Conservation (phyloP, 305 asterid species). For the Fraxinus dipetala region DNA sequence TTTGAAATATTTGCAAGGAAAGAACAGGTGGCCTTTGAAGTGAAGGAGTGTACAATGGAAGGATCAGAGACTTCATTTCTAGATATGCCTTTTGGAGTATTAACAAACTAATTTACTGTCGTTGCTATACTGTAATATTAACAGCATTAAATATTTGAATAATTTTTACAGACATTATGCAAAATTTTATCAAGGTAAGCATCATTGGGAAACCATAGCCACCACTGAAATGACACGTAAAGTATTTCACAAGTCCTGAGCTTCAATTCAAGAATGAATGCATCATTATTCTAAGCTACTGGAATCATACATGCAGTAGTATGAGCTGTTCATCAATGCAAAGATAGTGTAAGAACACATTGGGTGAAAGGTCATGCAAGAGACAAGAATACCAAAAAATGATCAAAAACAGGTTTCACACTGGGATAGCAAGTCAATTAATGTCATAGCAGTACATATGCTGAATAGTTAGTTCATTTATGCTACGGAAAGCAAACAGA, state of each 20-base stretch:
- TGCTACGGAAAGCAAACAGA: background rate
- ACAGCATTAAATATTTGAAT: background rate
- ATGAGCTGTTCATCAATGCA: background rate
- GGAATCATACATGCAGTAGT: background rate
- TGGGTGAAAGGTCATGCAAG: background rate
- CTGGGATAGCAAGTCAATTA: background rate
- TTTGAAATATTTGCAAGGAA: background rate
- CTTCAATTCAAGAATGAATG: background rate
- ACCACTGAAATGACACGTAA: background rate
- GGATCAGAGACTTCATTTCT: background rate
- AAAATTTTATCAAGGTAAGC: background rate
- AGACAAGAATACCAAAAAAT: background rate
- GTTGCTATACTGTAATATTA: background rate
- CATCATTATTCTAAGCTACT: background rate
- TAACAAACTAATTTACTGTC: background rate
- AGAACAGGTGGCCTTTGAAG: background rate
- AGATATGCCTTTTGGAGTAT: background rate
- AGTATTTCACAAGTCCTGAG: background rate
- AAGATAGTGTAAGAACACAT: background rate
- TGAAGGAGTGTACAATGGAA: background rate
- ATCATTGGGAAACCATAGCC: background rate
- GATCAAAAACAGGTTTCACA: background rate
- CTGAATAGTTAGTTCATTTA: background rate
- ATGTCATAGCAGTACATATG: constrained; percentile 3
- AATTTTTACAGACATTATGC: background rate